These are phyloP conservation scores for Boechera retrofracta DNA, from an alignment of 345 rosid genomes.

Conservation along the genomic window DNA sequence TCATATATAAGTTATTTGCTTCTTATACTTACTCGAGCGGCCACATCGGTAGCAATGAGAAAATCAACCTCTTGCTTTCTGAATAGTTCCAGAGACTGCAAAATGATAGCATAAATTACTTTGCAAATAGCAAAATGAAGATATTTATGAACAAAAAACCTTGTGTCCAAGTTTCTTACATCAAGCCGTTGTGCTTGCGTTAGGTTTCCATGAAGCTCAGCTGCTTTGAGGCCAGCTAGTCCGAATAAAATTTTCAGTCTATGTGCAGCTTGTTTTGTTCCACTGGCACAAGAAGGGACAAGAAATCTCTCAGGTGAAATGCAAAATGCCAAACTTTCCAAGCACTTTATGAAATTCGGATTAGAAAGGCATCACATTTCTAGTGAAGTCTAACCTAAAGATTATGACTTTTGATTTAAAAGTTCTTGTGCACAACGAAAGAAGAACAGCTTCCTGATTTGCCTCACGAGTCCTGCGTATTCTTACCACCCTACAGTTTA, in stretches of 20 bases:
- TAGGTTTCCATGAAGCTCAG: constrained; percentile 98
- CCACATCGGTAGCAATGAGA: constrained; percentile 94
- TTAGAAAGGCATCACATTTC: constrained; percentile 7
- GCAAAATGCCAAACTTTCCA: constrained; percentile 19
- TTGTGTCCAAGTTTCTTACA: constrained; percentile 56
- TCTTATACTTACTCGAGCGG: constrained; percentile 81
- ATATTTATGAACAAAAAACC: constrained; percentile 14
- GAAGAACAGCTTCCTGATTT: constrained; percentile 94
- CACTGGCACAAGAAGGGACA: constrained; percentile 58
- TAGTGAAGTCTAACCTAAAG: constrained; percentile 68
- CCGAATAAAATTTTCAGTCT: constrained; percentile 93
- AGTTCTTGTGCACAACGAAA: constrained; percentile 88
- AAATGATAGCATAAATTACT: constrained; percentile 35
- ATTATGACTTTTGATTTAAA: constrained; percentile 82
- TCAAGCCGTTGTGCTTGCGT: constrained; percentile 97
- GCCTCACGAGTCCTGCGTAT: constrained; percentile 88
- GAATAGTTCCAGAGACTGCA: constrained; percentile 91
- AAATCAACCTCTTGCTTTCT: constrained; percentile 91
- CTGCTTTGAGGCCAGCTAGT: constrained; percentile 81
- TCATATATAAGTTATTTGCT: not conserved
- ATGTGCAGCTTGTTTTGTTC: constrained; percentile 95
- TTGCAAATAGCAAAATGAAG: constrained; percentile 3
- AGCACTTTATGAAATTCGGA: constrained; percentile 8
- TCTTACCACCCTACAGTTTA: constrained; percentile 77
- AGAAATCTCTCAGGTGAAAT: constrained; percentile 23